Base-by-base conservation (phyloP, 306 rosid species). In the Begonia loranthoides region DNA sequence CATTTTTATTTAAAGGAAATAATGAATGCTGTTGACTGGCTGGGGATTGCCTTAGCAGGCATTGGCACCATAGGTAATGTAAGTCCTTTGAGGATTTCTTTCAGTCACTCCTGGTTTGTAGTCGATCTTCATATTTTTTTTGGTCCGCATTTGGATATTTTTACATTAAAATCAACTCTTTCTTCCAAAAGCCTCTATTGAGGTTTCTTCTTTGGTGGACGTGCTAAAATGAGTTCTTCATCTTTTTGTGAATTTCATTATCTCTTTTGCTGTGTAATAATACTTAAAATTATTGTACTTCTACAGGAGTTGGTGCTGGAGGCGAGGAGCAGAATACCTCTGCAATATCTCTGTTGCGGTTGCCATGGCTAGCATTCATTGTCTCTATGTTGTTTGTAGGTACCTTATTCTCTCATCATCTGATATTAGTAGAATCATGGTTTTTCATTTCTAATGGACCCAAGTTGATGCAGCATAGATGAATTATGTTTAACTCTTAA, bases 371-470 rank as follows among this genome's bases (percentile, higher is more conserved):
- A 74, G 90, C 83, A 48, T 73, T 78, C 54, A 59, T 70, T 49
- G 89, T 74, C 73, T 78, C 72, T 79, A 70, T 86, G 79, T 82
- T 85, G 92, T 90, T 90, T 90, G 97, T 85, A 85, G 95, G 97
- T 79, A 85, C 73, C 95, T 70, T 78, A 67, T 72, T 73, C 65
- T 70, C 43, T 67, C 69, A 66, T 66, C 64, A 57, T 57, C 84
- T 68, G 51, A 59, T 54, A 24, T 70, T 55, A 17, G 15, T 45
- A 34, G 50, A 52, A 46, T 55, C 52, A 47, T 64, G 33, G 46
- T 56, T 53, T 50, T 53, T 10, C 50, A 12, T 49, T 51, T 48
- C 7, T 16, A 17, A 59, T 41, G 45, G 19, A 62, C 47, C 52
- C 36, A 54, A 43, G 45, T 34, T 43, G 15, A 1, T 43, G 15